These are phyloP conservation scores for Flaveria sonorensis DNA, from an alignment of 129 eudicot genomes.

Conservation along the genomic window DNA sequence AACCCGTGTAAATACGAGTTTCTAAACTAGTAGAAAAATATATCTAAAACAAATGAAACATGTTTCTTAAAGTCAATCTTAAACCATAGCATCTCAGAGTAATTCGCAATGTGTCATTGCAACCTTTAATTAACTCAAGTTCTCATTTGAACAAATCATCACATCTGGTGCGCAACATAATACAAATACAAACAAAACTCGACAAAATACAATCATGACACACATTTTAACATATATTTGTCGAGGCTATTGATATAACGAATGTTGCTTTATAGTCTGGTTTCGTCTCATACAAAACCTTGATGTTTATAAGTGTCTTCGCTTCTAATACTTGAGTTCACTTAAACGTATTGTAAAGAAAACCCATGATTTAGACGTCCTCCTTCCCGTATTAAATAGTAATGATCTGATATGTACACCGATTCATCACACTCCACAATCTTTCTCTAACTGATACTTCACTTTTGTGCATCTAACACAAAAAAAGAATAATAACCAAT, in stretches of 20 bases:
- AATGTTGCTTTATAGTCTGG: slow-evolving; percentile 30
- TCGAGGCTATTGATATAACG: slow-evolving; percentile 33
- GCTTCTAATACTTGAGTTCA: slow-evolving; percentile 37
- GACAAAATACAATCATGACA: background rate
- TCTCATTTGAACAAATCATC: too few relatives aligned
- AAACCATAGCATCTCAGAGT: too few relatives aligned
- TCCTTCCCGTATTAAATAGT: slow-evolving; percentile 46
- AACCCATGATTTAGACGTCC: slow-evolving; percentile 46
- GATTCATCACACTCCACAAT: slow-evolving; percentile 44
- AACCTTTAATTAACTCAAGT: too few relatives aligned
- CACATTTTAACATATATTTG: slow-evolving; percentile 16
- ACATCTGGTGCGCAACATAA: too few relatives aligned
- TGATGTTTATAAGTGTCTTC: slow-evolving; percentile 42
- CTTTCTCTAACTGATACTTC: slow-evolving; percentile 49
- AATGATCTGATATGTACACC: slow-evolving; percentile 32
- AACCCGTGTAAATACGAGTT: too few relatives aligned
- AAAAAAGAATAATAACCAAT: background rate
- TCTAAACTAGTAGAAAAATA: too few relatives aligned
- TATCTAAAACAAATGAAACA: too few relatives aligned
- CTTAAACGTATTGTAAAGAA: slow-evolving; percentile 31
- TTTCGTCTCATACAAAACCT: slow-evolving; percentile 46
- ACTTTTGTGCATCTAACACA: slow-evolving; percentile 29
- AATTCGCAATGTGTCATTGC: too few relatives aligned
- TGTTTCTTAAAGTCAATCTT: too few relatives aligned
- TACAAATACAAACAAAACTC: background rate